These are phyloP conservation scores for Pyronema domesticum DNA, from an alignment of 495 filamentous ascomycete species.

Conservation along the genomic window DNA sequence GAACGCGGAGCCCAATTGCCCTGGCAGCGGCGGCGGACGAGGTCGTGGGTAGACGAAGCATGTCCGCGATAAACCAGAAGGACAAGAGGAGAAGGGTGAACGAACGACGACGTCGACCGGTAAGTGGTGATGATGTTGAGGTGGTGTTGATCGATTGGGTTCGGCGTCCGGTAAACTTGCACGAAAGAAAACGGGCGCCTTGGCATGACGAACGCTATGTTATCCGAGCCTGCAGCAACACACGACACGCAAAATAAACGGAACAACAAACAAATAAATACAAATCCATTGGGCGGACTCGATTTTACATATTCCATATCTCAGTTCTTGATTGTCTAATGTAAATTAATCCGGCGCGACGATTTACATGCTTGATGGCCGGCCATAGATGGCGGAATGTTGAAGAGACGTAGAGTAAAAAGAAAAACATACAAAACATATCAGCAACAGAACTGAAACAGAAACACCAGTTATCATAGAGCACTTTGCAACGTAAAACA, in stretches of 20 bases:
- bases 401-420: background rate
- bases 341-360: background rate
- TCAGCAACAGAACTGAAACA: background rate
- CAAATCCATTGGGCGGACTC: too few relatives aligned
- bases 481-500: background rate
- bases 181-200: slow-evolving; percentile 1
- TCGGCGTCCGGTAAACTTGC: background rate
- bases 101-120: background rate
- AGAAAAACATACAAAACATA: background rate
- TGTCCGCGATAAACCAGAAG: slow-evolving; percentile 8
- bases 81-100: background rate
- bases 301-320: too few relatives aligned
- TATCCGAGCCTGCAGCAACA: background rate
- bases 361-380: background rate
- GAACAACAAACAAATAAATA: too few relatives aligned
- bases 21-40: slow-evolving; percentile 15
- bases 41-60: slow-evolving; percentile 17
- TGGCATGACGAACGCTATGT: slow-evolving; percentile 1
- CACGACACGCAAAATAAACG: too few relatives aligned
- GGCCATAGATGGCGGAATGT: background rate
- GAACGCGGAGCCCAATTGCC: slow-evolving; percentile 14
- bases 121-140: slow-evolving; percentile 1
- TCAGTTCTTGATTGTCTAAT: background rate
- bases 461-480: background rate
- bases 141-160: slow-evolving; percentile 3